These are phyloP conservation scores for Fraxinus paxiana DNA, from an alignment of 305 asterid genomes.

Conservation along the genomic window DNA sequence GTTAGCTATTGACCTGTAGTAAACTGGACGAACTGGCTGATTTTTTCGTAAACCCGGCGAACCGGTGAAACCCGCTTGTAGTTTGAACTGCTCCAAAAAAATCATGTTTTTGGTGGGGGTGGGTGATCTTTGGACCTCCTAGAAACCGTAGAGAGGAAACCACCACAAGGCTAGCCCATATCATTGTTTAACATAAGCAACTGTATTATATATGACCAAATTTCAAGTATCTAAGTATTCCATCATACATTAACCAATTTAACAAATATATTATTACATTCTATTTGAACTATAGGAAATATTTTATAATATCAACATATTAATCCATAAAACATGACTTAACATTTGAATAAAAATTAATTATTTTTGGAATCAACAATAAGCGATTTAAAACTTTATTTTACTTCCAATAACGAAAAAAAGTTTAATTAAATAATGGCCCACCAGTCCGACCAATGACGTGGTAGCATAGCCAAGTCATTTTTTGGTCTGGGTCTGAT, in stretches of 20 bases:
- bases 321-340: neutral
- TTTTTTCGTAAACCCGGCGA: neutral
- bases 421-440: neutral
- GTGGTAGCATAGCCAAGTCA: neutral
- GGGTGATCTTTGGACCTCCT: neutral
- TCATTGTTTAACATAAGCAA: neutral
- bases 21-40: neutral
- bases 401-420: neutral
- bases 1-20: neutral
- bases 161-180: neutral
- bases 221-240: neutral
- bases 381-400: neutral
- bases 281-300: neutral
- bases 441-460: neutral
- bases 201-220: neutral
- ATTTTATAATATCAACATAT: neutral
- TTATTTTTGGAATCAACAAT: neutral
- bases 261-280: neutral
- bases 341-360: neutral
- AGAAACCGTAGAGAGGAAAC: neutral
- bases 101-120: neutral
- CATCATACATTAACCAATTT: neutral
- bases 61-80: constrained; percentile 23
- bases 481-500: neutral
- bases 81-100: constrained; percentile 29